These are phyloP conservation scores for Lepidopterella palustris DNA, from an alignment of 495 filamentous ascomycete species.

Conservation along the genomic window DNA sequence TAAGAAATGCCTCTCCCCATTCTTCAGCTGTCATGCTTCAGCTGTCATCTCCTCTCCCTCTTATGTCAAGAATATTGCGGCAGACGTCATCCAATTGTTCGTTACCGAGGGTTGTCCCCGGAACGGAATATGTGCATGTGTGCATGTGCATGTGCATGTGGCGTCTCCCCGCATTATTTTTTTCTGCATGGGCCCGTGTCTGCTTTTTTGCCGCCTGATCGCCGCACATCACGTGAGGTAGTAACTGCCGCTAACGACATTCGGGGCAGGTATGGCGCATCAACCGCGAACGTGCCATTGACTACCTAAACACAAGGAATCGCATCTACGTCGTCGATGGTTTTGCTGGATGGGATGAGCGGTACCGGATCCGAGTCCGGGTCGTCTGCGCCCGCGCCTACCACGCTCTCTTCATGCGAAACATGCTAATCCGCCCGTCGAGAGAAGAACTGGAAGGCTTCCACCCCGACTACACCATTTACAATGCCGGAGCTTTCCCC, in stretches of 20 bases:
- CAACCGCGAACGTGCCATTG: conserved; percentile 96
- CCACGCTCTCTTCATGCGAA: conserved; percentile 99
- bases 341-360: conserved; percentile 96
- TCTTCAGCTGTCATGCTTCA: conserved; percentile 4
- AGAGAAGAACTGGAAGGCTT: conserved; percentile 89
- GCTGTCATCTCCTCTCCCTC: background rate
- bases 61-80: conserved; percentile 10
- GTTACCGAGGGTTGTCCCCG: conserved; percentile 2
- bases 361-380: conserved; percentile 94
- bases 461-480: conserved; percentile 98
- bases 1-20: conserved; percentile 50
- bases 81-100: conserved; percentile 23
- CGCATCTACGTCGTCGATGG: conserved; percentile 98
- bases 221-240: conserved; percentile 4
- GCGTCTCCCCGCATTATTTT: conserved; percentile 24
- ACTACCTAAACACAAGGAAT: conserved; percentile 97
- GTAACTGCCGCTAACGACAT: conserved; percentile 12
- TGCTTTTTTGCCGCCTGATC: conserved; percentile 11
- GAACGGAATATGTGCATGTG: background rate
- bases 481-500: conserved; percentile 97
- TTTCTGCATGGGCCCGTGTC: conserved; percentile 7
- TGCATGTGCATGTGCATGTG: conserved; percentile 13
- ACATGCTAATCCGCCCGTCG: conserved; percentile 96
- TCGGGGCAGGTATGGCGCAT: conserved; percentile 87
- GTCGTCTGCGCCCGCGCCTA: conserved; percentile 98